phyloP scores from a whole-genome alignment of 495 filamentous ascomycete genomes.

The Penicillium herquei region DNA sequence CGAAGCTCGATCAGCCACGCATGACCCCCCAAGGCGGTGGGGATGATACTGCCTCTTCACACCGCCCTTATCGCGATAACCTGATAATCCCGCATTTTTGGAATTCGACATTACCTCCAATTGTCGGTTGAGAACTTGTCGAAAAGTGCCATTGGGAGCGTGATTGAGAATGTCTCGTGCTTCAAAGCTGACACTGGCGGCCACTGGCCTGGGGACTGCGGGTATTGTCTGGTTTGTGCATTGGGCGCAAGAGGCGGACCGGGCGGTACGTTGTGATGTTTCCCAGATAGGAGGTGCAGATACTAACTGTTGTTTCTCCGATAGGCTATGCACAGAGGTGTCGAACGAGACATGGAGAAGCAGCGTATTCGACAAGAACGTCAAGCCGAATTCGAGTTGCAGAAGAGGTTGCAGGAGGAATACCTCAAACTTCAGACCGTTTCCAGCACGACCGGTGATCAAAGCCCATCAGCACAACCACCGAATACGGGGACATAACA shows the following conservation, averaged over 20 bases:
- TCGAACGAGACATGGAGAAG: conserved; percentile 92
- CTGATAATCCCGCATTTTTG: conserved; percentile 27
- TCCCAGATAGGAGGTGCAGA: neutral
- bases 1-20: conserved; percentile 37
- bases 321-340: conserved; percentile 94
- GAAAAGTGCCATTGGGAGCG: neutral
- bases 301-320: conserved; percentile 8
- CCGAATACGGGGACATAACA: conserved; percentile 21
- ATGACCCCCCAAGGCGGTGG: conserved; percentile 40
- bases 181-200: conserved; percentile 79
- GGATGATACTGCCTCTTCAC: conserved; percentile 25
- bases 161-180: conserved; percentile 71
- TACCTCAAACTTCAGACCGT: conserved; percentile 84
- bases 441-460: conserved; percentile 30
- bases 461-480: conserved; percentile 14
- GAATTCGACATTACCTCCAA: neutral
- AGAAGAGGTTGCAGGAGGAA: conserved; percentile 79
- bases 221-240: conserved; percentile 85
- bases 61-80: conserved; percentile 38
- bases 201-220: conserved; percentile 71
- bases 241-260: conserved; percentile 80
- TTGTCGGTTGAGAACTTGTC: neutral
- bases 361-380: conserved; percentile 84
- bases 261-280: conserved; percentile 58
- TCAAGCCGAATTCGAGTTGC: conserved; percentile 91